phyloP scores from a whole-genome alignment of 495 filamentous ascomycete genomes.

The Penicillium goetzii region DNA sequence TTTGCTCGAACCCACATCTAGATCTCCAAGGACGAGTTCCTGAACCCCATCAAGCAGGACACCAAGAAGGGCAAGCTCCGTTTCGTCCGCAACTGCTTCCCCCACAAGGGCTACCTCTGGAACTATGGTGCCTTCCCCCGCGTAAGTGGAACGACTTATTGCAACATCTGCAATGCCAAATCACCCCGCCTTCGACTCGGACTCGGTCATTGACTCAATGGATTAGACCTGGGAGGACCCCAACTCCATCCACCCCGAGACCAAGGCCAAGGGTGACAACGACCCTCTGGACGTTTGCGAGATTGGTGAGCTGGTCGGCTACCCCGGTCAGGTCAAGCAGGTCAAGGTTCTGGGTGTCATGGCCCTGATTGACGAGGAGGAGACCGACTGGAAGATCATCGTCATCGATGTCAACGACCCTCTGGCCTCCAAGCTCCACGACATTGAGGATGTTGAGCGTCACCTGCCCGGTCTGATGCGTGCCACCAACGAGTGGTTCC shows the following conservation, averaged over 20 bases:
- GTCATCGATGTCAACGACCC: constrained; percentile 99
- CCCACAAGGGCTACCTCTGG: constrained; percentile 99
- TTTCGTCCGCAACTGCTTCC: constrained; percentile 99
- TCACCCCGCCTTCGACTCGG: not conserved
- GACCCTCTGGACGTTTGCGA: constrained; percentile 99
- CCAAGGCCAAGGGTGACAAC: constrained; percentile 99
- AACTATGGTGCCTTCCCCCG: constrained; percentile 99
- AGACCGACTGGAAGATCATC: constrained; percentile 99
- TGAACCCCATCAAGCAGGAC: constrained; percentile 92
- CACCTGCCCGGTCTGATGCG: constrained; percentile 95
- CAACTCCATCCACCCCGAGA: constrained; percentile 92
- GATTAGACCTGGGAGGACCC: constrained; percentile 99
- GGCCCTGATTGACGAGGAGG: constrained; percentile 98
- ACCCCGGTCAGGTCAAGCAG: constrained; percentile 95
- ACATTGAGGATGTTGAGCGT: constrained; percentile 98
- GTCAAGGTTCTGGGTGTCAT: constrained; percentile 99
- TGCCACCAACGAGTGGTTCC: constrained; percentile 99
- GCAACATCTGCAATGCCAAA: not conserved
- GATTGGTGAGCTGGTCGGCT: constrained; percentile 96
- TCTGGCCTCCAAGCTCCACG: constrained; percentile 92
- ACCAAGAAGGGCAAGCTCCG: constrained; percentile 67
- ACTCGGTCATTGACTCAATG: constrained; percentile 10
- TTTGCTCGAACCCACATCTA: constrained; percentile 36
- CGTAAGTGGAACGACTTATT: constrained; percentile 52
- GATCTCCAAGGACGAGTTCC: constrained; percentile 96